Percentiles rank a stretch among this genome's conserved stretches.
Evolutionary conservation across 371 early-diverging fungal species (phyloP).

Genomic region (Batkoa obscura): DNA sequence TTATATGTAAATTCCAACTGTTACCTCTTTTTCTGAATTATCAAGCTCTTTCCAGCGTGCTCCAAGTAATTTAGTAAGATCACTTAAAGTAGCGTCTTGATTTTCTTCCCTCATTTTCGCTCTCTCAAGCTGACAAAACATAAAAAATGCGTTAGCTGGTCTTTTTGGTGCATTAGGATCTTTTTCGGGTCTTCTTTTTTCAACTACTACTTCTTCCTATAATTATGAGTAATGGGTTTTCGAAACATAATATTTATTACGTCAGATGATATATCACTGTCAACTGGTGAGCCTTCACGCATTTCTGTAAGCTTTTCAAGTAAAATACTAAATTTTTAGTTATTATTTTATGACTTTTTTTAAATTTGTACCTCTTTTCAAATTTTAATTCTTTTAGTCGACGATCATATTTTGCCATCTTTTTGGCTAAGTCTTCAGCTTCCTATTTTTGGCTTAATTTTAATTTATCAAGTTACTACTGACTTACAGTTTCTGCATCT

Average conservation of each 20-base stretch:
- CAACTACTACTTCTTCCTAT: neutral
- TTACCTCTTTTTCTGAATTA: conserved; percentile 28
- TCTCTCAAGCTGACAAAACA: conserved; percentile 31
- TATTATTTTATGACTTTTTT: too few species aligned
- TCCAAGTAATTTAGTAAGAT: conserved; percentile 25
- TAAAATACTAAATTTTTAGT: too few species aligned
- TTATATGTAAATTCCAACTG: neutral
- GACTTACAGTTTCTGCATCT: neutral
- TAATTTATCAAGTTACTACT: neutral
- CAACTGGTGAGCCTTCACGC: neutral
- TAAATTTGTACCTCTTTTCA: neutral
- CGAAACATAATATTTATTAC: neutral
- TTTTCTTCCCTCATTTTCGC: conserved; percentile 31
- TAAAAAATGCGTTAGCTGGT: conserved; percentile 40
- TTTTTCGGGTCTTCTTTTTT: conserved; percentile 11
- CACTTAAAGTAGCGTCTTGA: conserved; percentile 22
- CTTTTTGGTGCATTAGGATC: conserved; percentile 50
- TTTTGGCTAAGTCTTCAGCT: conserved; percentile 2
- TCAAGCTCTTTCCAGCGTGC: conserved; percentile 25
- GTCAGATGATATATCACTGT: neutral
- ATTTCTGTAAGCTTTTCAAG: conserved; percentile 1
- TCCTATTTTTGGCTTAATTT: neutral
- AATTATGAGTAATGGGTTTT: neutral
- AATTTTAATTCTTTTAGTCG: neutral
- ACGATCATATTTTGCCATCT: neutral